Evolutionary conservation across 2,329 filamentous ascomycete genomes (phyloP).

Genomic region (Ploettnerulaceae sp.): DNA sequence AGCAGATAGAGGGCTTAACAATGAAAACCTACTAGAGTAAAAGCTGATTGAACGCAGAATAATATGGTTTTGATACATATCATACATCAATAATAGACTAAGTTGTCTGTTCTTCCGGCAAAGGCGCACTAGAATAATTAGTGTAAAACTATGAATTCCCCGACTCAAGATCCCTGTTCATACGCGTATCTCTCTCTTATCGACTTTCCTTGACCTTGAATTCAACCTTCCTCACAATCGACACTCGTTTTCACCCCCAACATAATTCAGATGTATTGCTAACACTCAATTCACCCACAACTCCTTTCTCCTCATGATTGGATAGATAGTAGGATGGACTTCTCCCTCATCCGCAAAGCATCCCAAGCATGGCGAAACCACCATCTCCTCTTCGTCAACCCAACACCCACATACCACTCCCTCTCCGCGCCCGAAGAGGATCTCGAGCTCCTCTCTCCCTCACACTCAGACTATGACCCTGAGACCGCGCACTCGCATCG

Average conservation of each 20-base stretch:
- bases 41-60: too few relatives aligned
- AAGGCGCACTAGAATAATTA: too few relatives aligned
- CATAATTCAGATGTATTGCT: slow-evolving; percentile 36
- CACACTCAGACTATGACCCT: slow-evolving; percentile 1
- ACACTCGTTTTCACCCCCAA: slow-evolving; percentile 37
- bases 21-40: too few relatives aligned
- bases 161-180: too few relatives aligned
- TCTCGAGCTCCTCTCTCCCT: background rate
- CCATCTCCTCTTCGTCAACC: slow-evolving; percentile 1
- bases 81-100: too few relatives aligned
- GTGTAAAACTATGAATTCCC: too few relatives aligned
- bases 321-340: background rate
- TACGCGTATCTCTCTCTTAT: too few relatives aligned
- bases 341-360: slow-evolving; percentile 1
- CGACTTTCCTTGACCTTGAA: too few relatives aligned
- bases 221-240: too few relatives aligned
- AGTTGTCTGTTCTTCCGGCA: too few relatives aligned
- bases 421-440: slow-evolving; percentile 2
- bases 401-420: slow-evolving; percentile 1
- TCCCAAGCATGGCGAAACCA: slow-evolving; percentile 1
- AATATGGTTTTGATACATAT: too few relatives aligned
- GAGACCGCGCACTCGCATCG: background rate
- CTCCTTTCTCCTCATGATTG: background rate
- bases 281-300: background rate
- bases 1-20: too few relatives aligned